Evolutionary conservation across 805 yeast genomes (phyloP), one percentile per base, ranked within the genome.

Genomic region (Candida nonsorbophila): DNA sequence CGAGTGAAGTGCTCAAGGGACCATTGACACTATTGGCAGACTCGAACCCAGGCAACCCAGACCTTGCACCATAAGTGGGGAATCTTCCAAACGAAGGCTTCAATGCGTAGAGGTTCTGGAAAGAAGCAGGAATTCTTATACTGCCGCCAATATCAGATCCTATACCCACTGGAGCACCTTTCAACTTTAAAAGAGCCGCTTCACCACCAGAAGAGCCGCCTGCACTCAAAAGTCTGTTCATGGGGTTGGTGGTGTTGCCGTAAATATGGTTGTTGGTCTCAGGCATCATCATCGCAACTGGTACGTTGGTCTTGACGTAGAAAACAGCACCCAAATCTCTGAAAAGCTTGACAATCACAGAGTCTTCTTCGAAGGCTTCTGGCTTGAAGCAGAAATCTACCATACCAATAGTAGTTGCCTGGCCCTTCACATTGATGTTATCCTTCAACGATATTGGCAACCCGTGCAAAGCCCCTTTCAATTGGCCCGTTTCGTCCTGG

Each of bases 401-500:
- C 46, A 38, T 36, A 1, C 65, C 53, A n/a, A 65, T 65, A 34
- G 58, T 62, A 7, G 62, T 57, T 20, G 55, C 68, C 37, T 62
- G 67, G 7, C 69, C 59, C 29, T 41, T 50, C 40, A 47, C 54
- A 35, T 47, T 42, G 49, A 61, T 53, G 31, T 67, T 71, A 37
- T 69, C 79, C 39, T 78, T 78, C 32, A 78, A 56, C 1, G 82
- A 74, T 14, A 78, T 53, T 2, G 85, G 86, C 18, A 79, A 55
- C 2, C 86, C 86, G 42, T 79, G 84, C 24, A 79, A 62, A 1
- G 82, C 78, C 13, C 84, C 84, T 17, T 70, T 49, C 2, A 67
- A 47, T 36, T 69, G 57, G 8, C 79, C 79, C 22, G 67, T 53
- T 25, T 57, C 37, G 28, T 49, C 53, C 29, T 41, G 72, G 44